Evolutionary conservation across 441 rosid genomes (phyloP), one percentile per base, ranked within the genome.

Genomic region (Lepidium campestre): DNA sequence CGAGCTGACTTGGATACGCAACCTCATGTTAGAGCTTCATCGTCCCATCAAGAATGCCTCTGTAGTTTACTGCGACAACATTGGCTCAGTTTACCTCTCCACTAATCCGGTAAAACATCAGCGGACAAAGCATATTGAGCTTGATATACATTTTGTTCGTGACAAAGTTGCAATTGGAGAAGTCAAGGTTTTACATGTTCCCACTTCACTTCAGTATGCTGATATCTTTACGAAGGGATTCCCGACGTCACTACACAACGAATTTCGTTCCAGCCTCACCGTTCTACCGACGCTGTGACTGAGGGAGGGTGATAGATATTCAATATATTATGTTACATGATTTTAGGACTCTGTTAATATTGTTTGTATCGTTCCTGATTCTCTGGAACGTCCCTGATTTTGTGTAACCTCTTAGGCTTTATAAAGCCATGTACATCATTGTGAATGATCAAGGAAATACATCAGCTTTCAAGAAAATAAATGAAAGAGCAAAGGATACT

Each of bases 11-110:
- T 49, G 55, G 55, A 13, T 49, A 1, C 19, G 19, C 0, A 49
- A 49, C 10, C 2, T 49, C 0, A 0, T 49, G 6, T 2, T 27
- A 1, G 55, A 49, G 2, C 10, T 49, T 1, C 35, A 49, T 3
- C 6, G 9, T 0, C 34, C 34, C 0, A 25, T 49, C 2, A 0
- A 3, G 0, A 6, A 2, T 0, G 35, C 35, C 0, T 49, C 4
- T 0, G 4, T 25, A 2, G 27, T 25, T 5, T 25, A 25, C 4
- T 25, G 27, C 4, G 27, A 25, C 4, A 25, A 25, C 4, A 3
- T 25, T 5, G 4, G 27, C 27, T 25, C 27, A 3, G 27, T 25
- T 1, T 47, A 47, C 9, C 4, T 47, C 0, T 10, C 53, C 0
- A 20, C 29, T 0, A 47, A 47, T 22, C 53, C 35, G 0, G 34